These are phyloP conservation scores for Tephrocybe sp. DNA, from an alignment of 768 basidiomycete species.

Conservation along the genomic window DNA sequence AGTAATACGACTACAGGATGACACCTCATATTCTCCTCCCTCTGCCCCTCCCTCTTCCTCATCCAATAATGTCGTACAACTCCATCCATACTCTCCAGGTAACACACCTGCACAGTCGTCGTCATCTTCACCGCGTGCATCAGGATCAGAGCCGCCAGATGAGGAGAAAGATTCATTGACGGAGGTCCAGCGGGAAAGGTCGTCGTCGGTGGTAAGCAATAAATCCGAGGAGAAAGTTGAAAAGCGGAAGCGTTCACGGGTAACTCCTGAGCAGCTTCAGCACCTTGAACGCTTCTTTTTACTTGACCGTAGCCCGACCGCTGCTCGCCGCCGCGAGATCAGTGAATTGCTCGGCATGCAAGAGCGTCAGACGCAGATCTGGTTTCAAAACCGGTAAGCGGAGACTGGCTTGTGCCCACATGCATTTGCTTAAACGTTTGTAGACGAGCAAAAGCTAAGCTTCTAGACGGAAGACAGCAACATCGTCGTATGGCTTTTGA, in stretches of 20 bases:
- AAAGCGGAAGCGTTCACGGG: constrained; percentile 73
- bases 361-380: constrained; percentile 85
- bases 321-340: constrained; percentile 68
- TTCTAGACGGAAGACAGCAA: constrained; percentile 56
- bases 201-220: constrained; percentile 23
- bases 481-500: constrained; percentile 32
- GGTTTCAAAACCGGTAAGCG: constrained; percentile 82
- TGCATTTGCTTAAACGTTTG: constrained; percentile 4
- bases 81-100: constrained; percentile 19
- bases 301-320: constrained; percentile 68
- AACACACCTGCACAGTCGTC: not conserved
- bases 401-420: not conserved
- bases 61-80: constrained; percentile 15
- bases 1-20: constrained; percentile 5
- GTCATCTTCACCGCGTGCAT: constrained; percentile 10
- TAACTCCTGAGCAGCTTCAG: constrained; percentile 77
- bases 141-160: constrained; percentile 20
- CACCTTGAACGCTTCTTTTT: constrained; percentile 72
- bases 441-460: constrained; percentile 82
- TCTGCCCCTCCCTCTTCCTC: constrained; percentile 14
- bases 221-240: constrained; percentile 55
- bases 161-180: constrained; percentile 32
- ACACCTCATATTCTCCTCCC: not conserved
- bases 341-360: constrained; percentile 75
- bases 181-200: constrained; percentile 31